Evolutionary conservation across 257 asterid genomes (phyloP).

Genomic region (Penstemon davidsonii): DNA sequence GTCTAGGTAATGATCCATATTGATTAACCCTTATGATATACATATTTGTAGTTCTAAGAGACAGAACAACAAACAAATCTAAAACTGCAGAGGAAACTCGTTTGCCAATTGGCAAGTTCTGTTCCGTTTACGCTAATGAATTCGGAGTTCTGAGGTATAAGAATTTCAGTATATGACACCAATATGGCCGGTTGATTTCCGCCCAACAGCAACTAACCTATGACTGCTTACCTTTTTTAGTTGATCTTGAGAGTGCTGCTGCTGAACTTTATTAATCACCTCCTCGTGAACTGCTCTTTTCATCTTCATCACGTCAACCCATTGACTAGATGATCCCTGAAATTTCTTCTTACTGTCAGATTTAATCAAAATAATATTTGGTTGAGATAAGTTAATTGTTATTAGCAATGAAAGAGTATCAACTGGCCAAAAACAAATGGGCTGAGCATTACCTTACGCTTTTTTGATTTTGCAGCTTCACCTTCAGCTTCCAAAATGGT

Average conservation of each 20-base stretch:
- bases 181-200: neutral
- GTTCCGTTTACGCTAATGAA: too few species aligned
- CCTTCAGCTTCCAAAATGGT: slow-evolving; percentile 97
- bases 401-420: neutral
- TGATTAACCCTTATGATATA: too few species aligned
- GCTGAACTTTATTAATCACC: slow-evolving; percentile 79
- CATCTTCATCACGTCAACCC: slow-evolving; percentile 86
- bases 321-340: slow-evolving; percentile 56
- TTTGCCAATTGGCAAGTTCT: neutral
- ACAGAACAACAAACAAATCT: neutral
- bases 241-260: slow-evolving; percentile 51
- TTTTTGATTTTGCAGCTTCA: slow-evolving; percentile 75
- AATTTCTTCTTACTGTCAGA: slow-evolving; percentile 29
- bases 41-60: neutral
- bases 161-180: neutral
- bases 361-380: slow-evolving; percentile 7
- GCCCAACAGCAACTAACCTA: slow-evolving; percentile 8
- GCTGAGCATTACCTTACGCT: slow-evolving; percentile 48
- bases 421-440: slow-evolving; percentile 19
- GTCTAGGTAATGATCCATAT: too few species aligned
- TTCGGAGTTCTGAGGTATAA: too few species aligned
- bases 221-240: slow-evolving; percentile 44
- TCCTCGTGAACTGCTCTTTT: slow-evolving; percentile 91
- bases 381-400: neutral
- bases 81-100: neutral